Evolutionary conservation across 2,329 filamentous ascomycete species (phyloP), one percentile per base, ranked within the genome.

Genomic region (Botrytis hyacinthi): DNA sequence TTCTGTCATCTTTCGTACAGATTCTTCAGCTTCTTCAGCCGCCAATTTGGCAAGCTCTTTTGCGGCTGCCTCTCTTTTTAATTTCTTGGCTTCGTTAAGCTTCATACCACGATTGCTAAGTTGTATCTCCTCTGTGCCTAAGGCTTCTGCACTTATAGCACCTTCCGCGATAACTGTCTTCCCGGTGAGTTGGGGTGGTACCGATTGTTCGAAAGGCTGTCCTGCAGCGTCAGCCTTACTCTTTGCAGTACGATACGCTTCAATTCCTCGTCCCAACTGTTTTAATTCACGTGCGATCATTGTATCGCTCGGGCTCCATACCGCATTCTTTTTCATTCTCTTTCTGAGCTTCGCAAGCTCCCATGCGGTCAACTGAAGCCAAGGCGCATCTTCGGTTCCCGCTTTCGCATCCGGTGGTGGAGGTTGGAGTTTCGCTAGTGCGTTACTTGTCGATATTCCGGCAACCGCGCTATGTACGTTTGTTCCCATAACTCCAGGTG

Each of bases 281-380:
- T 92, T 92, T 1, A 96, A 87, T 82, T 95, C 93, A 44, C 93
- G 87, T 26, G 92, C 89, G 76, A 95, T 93, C 93, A 96, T 96
- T 0, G 93, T 95, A 78, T 93, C 92, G 76, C 92, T 95, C 0
- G 93, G 93, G 4, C 89, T 90, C 93, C 93, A 96, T 7, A 93
- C 91, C 0, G 93, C 92, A 79, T 96, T 96, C 86, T 96, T 96
- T 87, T 96, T 96, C 93, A 96, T 96, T 29, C 92, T 87, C 83
- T 96, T 96, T 74, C 93, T 86, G 12, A 96, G 85, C 76, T 90
- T 87, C 0, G 89, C 90, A 65, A 92, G 84, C 80, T 92, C 90
- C 75, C 88, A 91, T 26, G 86, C 84, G 10, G 89, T 91, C 54
- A 92, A 84, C 77, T 89, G 89, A 37, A 91, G 83, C 90, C 90